Conservation (phyloP, 805 yeast species). For the Kodamaea restingae region DNA sequence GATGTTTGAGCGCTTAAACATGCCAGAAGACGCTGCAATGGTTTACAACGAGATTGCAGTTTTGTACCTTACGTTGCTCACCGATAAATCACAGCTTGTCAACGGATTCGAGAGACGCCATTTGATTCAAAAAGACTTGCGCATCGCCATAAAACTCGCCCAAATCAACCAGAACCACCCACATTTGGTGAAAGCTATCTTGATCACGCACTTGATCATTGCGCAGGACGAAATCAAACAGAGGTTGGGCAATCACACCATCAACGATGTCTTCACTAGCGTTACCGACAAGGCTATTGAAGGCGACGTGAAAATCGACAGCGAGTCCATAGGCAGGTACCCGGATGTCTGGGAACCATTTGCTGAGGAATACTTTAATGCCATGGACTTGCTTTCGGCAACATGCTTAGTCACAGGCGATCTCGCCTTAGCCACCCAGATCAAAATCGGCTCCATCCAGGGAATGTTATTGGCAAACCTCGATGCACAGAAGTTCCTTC, state of each 20-base stretch:
- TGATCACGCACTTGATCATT: slow-evolving; percentile 57
- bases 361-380: slow-evolving; percentile 71
- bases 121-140: slow-evolving; percentile 62
- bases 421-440: slow-evolving; percentile 52
- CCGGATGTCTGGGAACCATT: slow-evolving; percentile 68
- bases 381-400: slow-evolving; percentile 73
- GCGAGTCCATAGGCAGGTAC: slow-evolving; percentile 21
- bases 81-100: slow-evolving; percentile 25
- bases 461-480: slow-evolving; percentile 73
- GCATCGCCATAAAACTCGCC: slow-evolving; percentile 66
- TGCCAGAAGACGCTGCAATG: slow-evolving; percentile 59
- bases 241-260: slow-evolving; percentile 21
- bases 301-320: neutral
- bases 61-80: slow-evolving; percentile 51
- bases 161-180: slow-evolving; percentile 51
- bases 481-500: slow-evolving; percentile 57
- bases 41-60: slow-evolving; percentile 66
- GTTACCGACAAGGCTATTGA: slow-evolving; percentile 11
- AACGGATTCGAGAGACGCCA: slow-evolving; percentile 36
- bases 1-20: slow-evolving; percentile 69
- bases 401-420: slow-evolving; percentile 68
- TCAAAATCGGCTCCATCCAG: slow-evolving; percentile 60
- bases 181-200: slow-evolving; percentile 49
- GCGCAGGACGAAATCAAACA: slow-evolving; percentile 63
- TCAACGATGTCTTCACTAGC: slow-evolving; percentile 16